Conservation (phyloP, 2,329 filamentous ascomycete genomes). For the Thermoascus crustaceus region DNA sequence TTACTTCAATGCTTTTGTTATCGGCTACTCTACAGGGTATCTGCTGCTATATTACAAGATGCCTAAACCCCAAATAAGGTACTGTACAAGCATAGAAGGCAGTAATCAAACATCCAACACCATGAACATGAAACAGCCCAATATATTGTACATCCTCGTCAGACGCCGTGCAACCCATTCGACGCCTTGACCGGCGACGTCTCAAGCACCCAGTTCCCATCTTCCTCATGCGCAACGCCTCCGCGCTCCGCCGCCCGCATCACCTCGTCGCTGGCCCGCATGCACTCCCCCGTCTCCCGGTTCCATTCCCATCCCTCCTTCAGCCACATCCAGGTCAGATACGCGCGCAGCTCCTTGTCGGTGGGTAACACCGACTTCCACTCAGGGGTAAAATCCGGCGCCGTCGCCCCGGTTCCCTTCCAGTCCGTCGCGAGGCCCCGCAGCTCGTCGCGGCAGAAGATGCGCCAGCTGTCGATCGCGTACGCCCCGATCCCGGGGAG, state of each 20-base stretch:
- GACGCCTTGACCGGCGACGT: constrained; percentile 5
- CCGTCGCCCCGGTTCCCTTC: constrained; percentile 48
- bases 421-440: constrained; percentile 59
- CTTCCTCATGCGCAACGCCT: constrained; percentile 35
- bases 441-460: constrained; percentile 78
- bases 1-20: too few relatives aligned
- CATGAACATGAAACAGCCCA: background rate
- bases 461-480: constrained; percentile 82
- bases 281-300: constrained; percentile 53
- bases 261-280: constrained; percentile 30
- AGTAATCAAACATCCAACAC: too few relatives aligned
- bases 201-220: constrained; percentile 32
- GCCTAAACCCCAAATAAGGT: too few relatives aligned
- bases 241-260: constrained; percentile 31
- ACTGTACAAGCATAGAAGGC: too few relatives aligned
- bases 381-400: constrained; percentile 67
- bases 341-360: constrained; percentile 86
- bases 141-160: background rate
- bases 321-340: constrained; percentile 85
- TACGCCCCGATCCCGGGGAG: constrained; percentile 70
- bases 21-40: too few relatives aligned
- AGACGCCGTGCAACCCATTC: background rate
- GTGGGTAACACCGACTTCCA: constrained; percentile 79
- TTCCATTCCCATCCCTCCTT: constrained; percentile 79
- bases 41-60: too few relatives aligned